Evolutionary conservation across 2,329 filamentous ascomycete genomes (phyloP), one percentile per base, ranked within the genome.

Genomic region (Trichophyton rubrum): DNA sequence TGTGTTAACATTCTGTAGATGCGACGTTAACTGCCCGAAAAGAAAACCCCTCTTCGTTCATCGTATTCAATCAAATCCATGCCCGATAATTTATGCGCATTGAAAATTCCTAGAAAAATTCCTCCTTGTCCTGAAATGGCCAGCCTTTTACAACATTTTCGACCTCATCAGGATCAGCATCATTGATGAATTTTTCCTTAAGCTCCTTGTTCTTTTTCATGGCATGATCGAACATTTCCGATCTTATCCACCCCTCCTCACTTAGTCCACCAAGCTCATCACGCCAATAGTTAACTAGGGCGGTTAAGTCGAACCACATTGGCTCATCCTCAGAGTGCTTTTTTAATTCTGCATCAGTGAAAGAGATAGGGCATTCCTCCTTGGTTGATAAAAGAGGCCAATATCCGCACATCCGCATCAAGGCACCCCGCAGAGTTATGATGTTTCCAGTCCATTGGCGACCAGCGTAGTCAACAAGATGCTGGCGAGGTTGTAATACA

Each of bases 91-190:
- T n/a, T n/a, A n/a, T n/a, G n/a, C n/a, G n/a, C n/a, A n/a, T n/a
- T n/a, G n/a, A n/a, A n/a, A n/a, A n/a, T n/a, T 27, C 24, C 24
- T 27, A 27, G n/a, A 17, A 43, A 17, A 43, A 7, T 3, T 63
- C 61, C n/a, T 61, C 59, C n/a, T 27, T 59, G 41, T 63, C 61
- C 17, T 58, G 61, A 49, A 64, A 64, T 15, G 58, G 63, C 63
- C 61, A 64, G 11, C 61, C 61, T 5, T 13, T 53, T n/a, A 20
- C 47, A 15, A 63, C 30, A 1, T 49, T 33, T 15, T 63, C 58
- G 58, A 63, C 24, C 57, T 64, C 63, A 47, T 63, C 59, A 1
- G 56, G 41, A 51, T 60, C 56, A 1, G 43, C 60, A 3, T 58
- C 60, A 3, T 30, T 43, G 15, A 58, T 13, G 41, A 43, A 60